A percentile compares a stretch with the other conserved stretches of the same genome.
Evolutionary conservation across 2,329 filamentous ascomycete genomes (phyloP).

Genomic region (Colletotrichum musicola): DNA sequence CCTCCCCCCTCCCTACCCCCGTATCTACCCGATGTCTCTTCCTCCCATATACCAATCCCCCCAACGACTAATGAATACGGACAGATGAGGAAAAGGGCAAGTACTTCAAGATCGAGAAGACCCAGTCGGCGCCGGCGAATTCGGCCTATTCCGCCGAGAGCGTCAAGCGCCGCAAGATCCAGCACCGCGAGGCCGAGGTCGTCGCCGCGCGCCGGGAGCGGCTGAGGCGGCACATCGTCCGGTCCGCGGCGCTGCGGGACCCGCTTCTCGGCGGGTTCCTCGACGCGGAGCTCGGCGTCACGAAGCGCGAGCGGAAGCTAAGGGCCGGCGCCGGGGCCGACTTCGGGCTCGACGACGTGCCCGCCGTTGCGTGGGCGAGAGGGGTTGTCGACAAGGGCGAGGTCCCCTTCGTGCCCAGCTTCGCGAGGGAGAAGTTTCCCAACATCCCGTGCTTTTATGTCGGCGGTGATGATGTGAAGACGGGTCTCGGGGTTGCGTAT

Average conservation of each 20-base stretch:
- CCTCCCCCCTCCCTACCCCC: neutral
- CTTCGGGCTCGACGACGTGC: slow-evolving; percentile 44
- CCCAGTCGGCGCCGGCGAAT: slow-evolving; percentile 62
- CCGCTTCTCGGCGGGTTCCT: slow-evolving; percentile 51
- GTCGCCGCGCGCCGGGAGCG: slow-evolving; percentile 46
- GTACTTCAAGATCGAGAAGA: slow-evolving; percentile 76
- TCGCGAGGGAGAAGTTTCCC: slow-evolving; percentile 43
- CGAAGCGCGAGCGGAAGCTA: slow-evolving; percentile 38
- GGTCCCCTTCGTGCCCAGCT: slow-evolving; percentile 51
- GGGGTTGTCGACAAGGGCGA: slow-evolving; percentile 56
- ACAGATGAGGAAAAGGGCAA: slow-evolving; percentile 69
- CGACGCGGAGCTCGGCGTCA: slow-evolving; percentile 49
- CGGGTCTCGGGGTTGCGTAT: slow-evolving; percentile 57
- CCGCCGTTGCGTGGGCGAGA: slow-evolving; percentile 52
- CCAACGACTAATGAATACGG: neutral
- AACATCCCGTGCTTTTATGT: slow-evolving; percentile 58
- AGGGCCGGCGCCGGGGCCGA: slow-evolving; percentile 5
- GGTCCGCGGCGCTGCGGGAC: slow-evolving; percentile 47
- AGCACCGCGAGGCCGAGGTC: slow-evolving; percentile 53
- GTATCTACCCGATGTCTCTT: neutral
- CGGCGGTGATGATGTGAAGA: slow-evolving; percentile 52
- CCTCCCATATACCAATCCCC: no score
- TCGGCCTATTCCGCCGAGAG: slow-evolving; percentile 69
- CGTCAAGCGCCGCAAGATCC: slow-evolving; percentile 67
- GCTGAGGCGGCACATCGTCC: slow-evolving; percentile 54